phyloP scores from a whole-genome alignment of 495 filamentous ascomycete species.

The Neurospora sp. region DNA sequence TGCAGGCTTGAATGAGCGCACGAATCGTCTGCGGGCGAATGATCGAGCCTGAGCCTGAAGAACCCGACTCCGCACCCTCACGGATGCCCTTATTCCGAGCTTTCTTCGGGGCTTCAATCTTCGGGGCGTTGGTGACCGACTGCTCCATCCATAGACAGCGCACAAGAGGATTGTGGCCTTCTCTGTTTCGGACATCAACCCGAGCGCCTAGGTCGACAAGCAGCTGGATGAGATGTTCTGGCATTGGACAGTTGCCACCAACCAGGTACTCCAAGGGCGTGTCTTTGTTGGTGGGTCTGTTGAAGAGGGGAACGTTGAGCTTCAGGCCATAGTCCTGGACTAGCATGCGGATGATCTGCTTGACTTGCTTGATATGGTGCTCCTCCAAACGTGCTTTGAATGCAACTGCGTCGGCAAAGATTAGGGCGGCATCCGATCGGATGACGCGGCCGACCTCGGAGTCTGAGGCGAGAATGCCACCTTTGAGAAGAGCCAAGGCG shows the following conservation, averaged over 20 bases:
- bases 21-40: neutral
- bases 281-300: neutral
- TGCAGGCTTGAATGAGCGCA: neutral
- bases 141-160: neutral
- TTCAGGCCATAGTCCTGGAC: neutral
- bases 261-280: neutral
- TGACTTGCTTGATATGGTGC: neutral
- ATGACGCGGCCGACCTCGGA: neutral
- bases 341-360: neutral
- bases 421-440: neutral
- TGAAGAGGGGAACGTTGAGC: neutral
- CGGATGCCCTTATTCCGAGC: neutral
- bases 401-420: neutral
- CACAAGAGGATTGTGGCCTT: neutral
- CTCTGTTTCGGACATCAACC: neutral
- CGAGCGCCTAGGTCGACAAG: neutral
- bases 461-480: neutral
- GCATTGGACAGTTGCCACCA: neutral
- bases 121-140: neutral
- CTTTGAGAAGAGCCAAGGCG: neutral
- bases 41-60: neutral
- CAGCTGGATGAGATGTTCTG: neutral
- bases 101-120: neutral
- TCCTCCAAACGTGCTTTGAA: neutral
- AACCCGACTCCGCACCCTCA: neutral